Evolutionary conservation across 1,284 basidiomycete genomes (phyloP), one percentile per base, ranked within the genome.

Genomic region (Cryptococcus hybrid): DNA sequence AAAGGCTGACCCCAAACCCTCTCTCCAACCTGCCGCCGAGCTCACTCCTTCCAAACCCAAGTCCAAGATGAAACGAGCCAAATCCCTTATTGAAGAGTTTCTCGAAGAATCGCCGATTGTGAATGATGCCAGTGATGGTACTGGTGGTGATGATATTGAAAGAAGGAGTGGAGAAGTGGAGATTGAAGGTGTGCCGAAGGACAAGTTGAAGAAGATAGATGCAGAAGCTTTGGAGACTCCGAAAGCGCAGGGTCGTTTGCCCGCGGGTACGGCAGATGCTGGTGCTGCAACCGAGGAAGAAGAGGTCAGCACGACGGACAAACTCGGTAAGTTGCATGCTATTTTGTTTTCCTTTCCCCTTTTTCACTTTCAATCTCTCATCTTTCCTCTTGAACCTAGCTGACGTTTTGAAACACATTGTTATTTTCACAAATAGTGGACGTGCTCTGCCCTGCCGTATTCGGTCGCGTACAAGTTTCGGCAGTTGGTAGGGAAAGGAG

Each of bases 361-460:
- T 24, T 24, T 24, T 24, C 24, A 18, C 12, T 9, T 5, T 8
- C 12, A 42, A 24, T 36, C 15, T 51, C 36, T 51, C 9, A 38
- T n/a, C 7, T 9, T n/a, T 50, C n/a, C n/a, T 6, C n/a, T 38
- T 9, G 60, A 57, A 3, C 57, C 42, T 24, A 24, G 24, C 24
- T 24, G 24, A 24, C 7, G 11, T 47, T 12, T 1, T 5, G 18
- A 2, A 47, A 24, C 24, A 24, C 24, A 24, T 24, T 24, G 24
- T 24, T 24, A 24, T 24, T 7, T 30, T n/a, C 11, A 9, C n/a
- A n/a, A 5, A n/a, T 36, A 61, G 60, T 61, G 37, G 54, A 58
- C 50, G 54, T 50, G 45, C 46, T 61, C 2, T 46, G 44, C 11
- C 60, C 60, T 12, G 60, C 60, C 24, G 45, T 61, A 12, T 61